Conservation (phyloP, 768 basidiomycete species). For the Cytidiella melzeri region DNA sequence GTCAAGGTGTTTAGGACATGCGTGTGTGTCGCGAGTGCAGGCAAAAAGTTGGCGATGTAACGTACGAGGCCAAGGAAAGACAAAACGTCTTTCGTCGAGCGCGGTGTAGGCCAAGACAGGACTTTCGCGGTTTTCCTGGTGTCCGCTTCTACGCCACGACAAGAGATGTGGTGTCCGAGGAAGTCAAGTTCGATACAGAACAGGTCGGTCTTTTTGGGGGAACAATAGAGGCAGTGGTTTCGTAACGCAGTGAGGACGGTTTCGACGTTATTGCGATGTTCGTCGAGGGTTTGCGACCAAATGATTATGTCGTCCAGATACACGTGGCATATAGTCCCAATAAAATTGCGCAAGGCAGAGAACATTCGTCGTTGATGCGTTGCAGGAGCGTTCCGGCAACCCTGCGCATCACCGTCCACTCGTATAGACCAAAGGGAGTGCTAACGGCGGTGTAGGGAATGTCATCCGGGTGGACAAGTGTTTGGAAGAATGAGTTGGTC, state of each 20-base stretch:
- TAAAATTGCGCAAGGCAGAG: slow-evolving; percentile 27
- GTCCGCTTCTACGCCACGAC: slow-evolving; percentile 21
- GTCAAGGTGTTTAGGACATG: slow-evolving; percentile 22
- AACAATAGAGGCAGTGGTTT: slow-evolving; percentile 26
- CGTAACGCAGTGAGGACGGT: slow-evolving; percentile 25
- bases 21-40: slow-evolving; percentile 24
- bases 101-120: slow-evolving; percentile 24
- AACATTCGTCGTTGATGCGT: slow-evolving; percentile 27
- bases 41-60: slow-evolving; percentile 27
- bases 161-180: slow-evolving; percentile 25
- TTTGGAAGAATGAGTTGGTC: slow-evolving; percentile 36
- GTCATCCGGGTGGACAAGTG: slow-evolving; percentile 21
- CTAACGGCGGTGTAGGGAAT: slow-evolving; percentile 29
- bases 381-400: slow-evolving; percentile 24
- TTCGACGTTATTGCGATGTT: slow-evolving; percentile 28
- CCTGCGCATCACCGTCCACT: slow-evolving; percentile 38
- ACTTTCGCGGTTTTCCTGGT: no score
- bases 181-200: no score
- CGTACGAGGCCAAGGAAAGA: slow-evolving; percentile 24
- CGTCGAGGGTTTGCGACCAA: slow-evolving; percentile 30
- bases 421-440: slow-evolving; percentile 32
- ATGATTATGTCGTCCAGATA: slow-evolving; percentile 43
- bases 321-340: slow-evolving; percentile 30
- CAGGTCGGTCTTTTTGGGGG: slow-evolving; percentile 24
- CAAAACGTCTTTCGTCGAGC: slow-evolving; percentile 15